Base-by-base conservation (phyloP, 2,329 filamentous ascomycete genomes). In the Pezicula radicicola region DNA sequence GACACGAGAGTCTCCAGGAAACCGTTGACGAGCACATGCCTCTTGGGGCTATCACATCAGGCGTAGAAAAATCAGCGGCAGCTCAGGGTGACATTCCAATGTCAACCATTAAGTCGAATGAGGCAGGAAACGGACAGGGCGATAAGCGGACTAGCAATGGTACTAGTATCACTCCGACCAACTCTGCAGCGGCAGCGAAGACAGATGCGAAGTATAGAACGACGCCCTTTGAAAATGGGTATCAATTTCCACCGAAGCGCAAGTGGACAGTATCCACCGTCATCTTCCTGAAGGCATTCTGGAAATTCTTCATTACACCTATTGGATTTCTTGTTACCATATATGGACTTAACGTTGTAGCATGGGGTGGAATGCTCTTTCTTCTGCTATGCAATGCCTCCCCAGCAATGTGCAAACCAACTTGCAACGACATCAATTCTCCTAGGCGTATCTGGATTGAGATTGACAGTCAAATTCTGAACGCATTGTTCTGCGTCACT, bases 311-410 rank as follows among this genome's bases (percentile, higher is more conserved):
- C 61, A 73, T 80, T 36, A 95, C 89, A 0, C 87, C 87, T 0
- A 69, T 88, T 50, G 90, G 91, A 3, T 91, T 94, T 66, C 73
- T 89, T 49, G 81, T 93, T 39, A 88, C 85, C 2, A 68, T 96
- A 6, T 96, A 95, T 68, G 84, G 87, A 12, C 78, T 94, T 52
- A 92, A 93, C 57, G 80, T 96, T 18, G 82, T 96, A 9, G 91
- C 88, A 0, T 96, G 91, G 91, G 91, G 91, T 48, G 90, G 88
- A 52, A 96, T 96, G 91, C 77, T 96, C 33, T 95, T 96, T 70
- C 74, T 96, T 16, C 75, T 96, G 2, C 81, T 96, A 25, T 88
- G 85, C 73, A 89, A 91, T 62, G 89, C 79, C 51, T 75, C 82
- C 2, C 85, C 86, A 6, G 82, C 83, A 54, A 91, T 91, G 88